Conservation (phyloP, 805 yeast genomes). For the Sugiyamaella marilandica region DNA sequence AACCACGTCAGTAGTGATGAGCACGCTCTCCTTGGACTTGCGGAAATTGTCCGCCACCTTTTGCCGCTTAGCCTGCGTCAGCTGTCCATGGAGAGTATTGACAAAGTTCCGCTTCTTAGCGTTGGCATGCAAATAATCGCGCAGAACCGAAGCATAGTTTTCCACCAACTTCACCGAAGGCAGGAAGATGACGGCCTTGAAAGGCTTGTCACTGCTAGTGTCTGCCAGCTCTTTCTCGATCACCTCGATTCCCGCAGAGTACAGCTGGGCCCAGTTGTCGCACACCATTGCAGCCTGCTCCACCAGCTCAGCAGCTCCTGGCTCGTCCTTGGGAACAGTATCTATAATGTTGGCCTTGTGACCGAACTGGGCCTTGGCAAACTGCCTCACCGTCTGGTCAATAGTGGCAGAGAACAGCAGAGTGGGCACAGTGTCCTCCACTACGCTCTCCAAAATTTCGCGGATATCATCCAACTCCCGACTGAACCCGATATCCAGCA, state of each 20-base stretch:
- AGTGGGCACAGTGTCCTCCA: slow-evolving; percentile 44
- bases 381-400: slow-evolving; percentile 56
- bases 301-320: slow-evolving; percentile 74
- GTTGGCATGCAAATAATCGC: slow-evolving; percentile 15
- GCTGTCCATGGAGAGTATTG: slow-evolving; percentile 59
- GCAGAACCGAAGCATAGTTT: slow-evolving; percentile 45
- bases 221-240: slow-evolving; percentile 38
- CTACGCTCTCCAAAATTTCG: slow-evolving; percentile 38
- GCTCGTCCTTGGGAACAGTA: slow-evolving; percentile 67
- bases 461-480: slow-evolving; percentile 59
- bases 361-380: slow-evolving; percentile 51
- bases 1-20: slow-evolving; percentile 87
- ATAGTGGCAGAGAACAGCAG: slow-evolving; percentile 86
- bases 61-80: slow-evolving; percentile 66
- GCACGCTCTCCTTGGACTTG: slow-evolving; percentile 44
- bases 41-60: slow-evolving; percentile 53
- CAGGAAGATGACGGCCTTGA: slow-evolving; percentile 78
- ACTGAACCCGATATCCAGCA: slow-evolving; percentile 76
- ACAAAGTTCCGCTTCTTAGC: slow-evolving; percentile 10
- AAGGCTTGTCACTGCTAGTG: slow-evolving; percentile 27
- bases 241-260: slow-evolving; percentile 49
- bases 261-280: slow-evolving; percentile 50
- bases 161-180: slow-evolving; percentile 73
- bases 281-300: slow-evolving; percentile 61
- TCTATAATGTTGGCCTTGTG: slow-evolving; percentile 45